These are phyloP conservation scores for Panaeolus papilionaceus DNA, from an alignment of 768 basidiomycete genomes.

Conservation along the genomic window DNA sequence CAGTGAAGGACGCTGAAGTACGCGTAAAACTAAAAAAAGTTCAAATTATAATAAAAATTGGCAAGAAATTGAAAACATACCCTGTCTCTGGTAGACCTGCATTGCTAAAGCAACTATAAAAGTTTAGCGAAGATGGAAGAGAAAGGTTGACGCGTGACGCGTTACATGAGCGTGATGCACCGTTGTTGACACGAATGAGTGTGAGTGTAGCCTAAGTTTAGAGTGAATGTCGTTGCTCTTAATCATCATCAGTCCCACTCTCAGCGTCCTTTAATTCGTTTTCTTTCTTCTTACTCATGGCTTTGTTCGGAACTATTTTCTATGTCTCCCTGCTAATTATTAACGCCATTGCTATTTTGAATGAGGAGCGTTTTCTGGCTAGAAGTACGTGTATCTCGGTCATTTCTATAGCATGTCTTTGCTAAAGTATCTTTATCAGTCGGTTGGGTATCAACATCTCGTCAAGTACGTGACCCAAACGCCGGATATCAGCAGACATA, in stretches of 20 bases:
- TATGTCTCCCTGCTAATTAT: constrained; percentile 89
- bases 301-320: constrained; percentile 74
- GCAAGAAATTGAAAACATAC: constrained; percentile 23
- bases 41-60: constrained; percentile 5
- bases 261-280: constrained; percentile 4
- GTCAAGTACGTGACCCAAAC: constrained; percentile 62
- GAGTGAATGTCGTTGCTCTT: neutral
- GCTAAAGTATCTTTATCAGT: constrained; percentile 53
- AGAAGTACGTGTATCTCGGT: constrained; percentile 63
- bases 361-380: constrained; percentile 95
- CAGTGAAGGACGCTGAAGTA: constrained; percentile 23
- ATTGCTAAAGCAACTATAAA: constrained; percentile 25
- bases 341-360: constrained; percentile 95
- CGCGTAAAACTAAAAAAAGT: constrained; percentile 19
- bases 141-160: neutral
- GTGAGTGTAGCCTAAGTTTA: constrained; percentile 10
- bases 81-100: constrained; percentile 35
- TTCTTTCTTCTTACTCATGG: constrained; percentile 38
- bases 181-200: neutral
- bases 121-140: constrained; percentile 19
- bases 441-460: constrained; percentile 81
- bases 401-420: constrained; percentile 13
- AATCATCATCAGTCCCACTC: neutral
- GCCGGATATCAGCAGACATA: constrained; percentile 70
- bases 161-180: constrained; percentile 9